Evolutionary conservation across 192 early-diverging fungal species (phyloP).

Genomic region (Coemansia sp.): DNA sequence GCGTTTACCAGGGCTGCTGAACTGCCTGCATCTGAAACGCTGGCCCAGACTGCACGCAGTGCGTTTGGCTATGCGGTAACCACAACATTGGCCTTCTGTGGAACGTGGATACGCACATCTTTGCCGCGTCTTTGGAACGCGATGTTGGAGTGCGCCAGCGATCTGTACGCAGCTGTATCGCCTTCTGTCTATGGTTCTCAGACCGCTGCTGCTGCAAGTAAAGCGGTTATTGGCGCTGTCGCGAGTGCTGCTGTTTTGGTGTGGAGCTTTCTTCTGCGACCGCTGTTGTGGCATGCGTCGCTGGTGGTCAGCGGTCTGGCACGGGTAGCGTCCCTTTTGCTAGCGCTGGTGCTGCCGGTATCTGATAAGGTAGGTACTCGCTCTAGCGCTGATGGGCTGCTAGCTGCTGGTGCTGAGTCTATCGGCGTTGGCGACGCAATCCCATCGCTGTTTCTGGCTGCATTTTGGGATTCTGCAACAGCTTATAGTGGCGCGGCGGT

Average conservation of each 20-base stretch:
- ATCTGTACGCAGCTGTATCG: neutral
- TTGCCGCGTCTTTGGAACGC: slow-evolving; percentile 6
- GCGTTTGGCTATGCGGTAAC: neutral
- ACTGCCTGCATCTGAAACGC: neutral
- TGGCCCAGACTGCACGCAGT: neutral
- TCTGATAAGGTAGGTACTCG: neutral
- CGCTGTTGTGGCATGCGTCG: slow-evolving; percentile 7
- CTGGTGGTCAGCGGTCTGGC: slow-evolving; percentile 1
- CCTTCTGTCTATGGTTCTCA: neutral
- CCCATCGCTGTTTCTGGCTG: slow-evolving; percentile 32
- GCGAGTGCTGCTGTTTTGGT: neutral
- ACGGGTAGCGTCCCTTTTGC: neutral
- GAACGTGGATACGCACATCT: neutral
- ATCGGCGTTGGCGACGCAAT: slow-evolving; percentile 14
- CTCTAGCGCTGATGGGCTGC: neutral
- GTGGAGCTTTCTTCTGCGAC: slow-evolving; percentile 3
- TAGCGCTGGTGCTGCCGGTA: neutral
- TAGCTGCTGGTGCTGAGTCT: neutral
- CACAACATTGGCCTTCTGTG: neutral
- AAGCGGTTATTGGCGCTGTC: neutral
- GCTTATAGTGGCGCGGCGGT: slow-evolving; percentile 21
- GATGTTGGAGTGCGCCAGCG: neutral
- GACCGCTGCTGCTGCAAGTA: neutral
- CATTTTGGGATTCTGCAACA: slow-evolving; percentile 30
- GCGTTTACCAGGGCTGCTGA: neutral